Percentiles rank a stretch among this genome's conserved stretches.
Evolutionary conservation across 805 yeast genomes (phyloP).

Genomic region (Scheffersomyces lignosus): DNA sequence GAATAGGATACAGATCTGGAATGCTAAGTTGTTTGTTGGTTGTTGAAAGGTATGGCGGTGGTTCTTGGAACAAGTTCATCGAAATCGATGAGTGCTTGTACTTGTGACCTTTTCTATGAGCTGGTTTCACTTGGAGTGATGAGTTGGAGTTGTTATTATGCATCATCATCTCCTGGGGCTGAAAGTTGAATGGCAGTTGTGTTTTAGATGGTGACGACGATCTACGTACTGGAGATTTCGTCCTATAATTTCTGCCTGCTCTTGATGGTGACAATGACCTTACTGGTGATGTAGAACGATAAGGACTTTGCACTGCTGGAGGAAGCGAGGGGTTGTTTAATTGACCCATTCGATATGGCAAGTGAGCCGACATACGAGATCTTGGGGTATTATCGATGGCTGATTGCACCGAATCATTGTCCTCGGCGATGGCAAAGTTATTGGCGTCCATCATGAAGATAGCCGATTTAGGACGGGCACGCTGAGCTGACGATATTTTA

Average conservation of each 20-base stretch:
- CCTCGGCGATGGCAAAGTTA: constrained; percentile 29
- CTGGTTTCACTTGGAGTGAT: constrained; percentile 45
- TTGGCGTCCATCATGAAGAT: constrained; percentile 29
- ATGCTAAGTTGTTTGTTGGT: constrained; percentile 60
- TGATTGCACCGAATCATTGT: constrained; percentile 14
- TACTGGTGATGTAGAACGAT: constrained; percentile 28
- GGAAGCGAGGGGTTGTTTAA: constrained; percentile 19
- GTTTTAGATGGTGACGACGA: constrained; percentile 21
- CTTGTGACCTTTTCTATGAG: constrained; percentile 89
- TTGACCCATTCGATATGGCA: constrained; percentile 11
- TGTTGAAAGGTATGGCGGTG: constrained; percentile 47
- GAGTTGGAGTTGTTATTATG: constrained; percentile 21
- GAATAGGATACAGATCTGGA: constrained; percentile 71
- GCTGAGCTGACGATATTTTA: not conserved
- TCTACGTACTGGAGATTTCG: constrained; percentile 30
- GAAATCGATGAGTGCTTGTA: constrained; percentile 96
- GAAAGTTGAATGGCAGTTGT: constrained; percentile 63
- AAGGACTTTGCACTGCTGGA: constrained; percentile 15
- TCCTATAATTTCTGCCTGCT: constrained; percentile 24
- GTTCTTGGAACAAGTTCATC: constrained; percentile 93
- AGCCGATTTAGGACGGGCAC: constrained; percentile 39
- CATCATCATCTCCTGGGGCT: constrained; percentile 48
- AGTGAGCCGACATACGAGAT: constrained; percentile 20
- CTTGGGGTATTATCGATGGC: constrained; percentile 17
- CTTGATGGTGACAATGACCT: constrained; percentile 29